Evolutionary conservation across 2,329 filamentous ascomycete genomes (phyloP), one percentile per base, ranked within the genome.

Genomic region (Alternaria atra): DNA sequence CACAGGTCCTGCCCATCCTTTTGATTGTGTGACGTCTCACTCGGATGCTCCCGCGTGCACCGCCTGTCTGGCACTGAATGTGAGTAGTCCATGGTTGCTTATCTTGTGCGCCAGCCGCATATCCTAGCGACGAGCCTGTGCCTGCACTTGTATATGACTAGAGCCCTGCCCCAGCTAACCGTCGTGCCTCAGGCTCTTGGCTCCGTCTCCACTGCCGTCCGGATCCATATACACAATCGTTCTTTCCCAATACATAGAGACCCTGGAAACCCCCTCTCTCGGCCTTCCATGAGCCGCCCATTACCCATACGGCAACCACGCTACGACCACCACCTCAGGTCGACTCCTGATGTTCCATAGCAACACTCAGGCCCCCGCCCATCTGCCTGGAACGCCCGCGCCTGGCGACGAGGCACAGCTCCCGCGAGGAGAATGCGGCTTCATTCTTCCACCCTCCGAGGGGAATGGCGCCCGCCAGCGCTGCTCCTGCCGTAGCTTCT

Each of bases 401-500:
- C 55, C 71, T 29, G 60, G 60, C 58, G 61, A 72, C 55, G 73
- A 77, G 17, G 63, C 70, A 32, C 75, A 72, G 55, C 69, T 79
- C 25, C 77, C 77, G 17, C 76, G 77, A 12, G 77, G 77, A 68
- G 77, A 79, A 73, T 79, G 77, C 64, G 68, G 70, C 61, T 79
- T 77, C 61, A 71, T 79, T 34, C 56, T 74, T 29, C 68, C 73
- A 15, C 72, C 73, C 34, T 61, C 68, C 23, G 73, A 73, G 13
- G 43, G 50, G 40, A 69, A 61, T 44, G 66, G 63, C 54, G 54
- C 66, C 35, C 73, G 75, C 34, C 73, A 82, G 68, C 78, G 78
- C 59, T 83, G 81, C 66, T 65, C 75, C n/a, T 83, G 81, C 60
- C 80, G 81, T 52, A 77, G 76, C 67, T 83, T 81, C 73, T 79